phyloP scores from a whole-genome alignment of 1,284 basidiomycete genomes.

The Mycosarcoma mackinlayi region DNA sequence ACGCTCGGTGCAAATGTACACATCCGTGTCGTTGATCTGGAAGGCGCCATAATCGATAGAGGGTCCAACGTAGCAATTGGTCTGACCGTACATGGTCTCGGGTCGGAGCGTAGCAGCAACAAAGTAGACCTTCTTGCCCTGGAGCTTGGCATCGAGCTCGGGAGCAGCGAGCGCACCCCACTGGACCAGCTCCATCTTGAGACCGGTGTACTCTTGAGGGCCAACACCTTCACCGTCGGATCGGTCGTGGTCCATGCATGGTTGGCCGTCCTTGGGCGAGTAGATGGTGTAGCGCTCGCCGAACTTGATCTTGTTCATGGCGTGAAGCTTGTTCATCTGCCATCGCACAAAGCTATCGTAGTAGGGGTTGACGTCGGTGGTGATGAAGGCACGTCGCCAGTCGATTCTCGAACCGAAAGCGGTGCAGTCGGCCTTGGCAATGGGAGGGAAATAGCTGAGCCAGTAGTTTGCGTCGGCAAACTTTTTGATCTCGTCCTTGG shows the following conservation, averaged over 20 bases:
- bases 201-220: slow-evolving; percentile 93
- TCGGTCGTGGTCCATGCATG: slow-evolving; percentile 99
- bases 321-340: slow-evolving; percentile 95
- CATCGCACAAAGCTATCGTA: slow-evolving; percentile 97
- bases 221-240: slow-evolving; percentile 93
- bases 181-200: slow-evolving; percentile 93
- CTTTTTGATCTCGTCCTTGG: slow-evolving; percentile 88
- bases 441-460: slow-evolving; percentile 95
- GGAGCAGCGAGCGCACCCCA: slow-evolving; percentile 71
- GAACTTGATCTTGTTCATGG: slow-evolving; percentile 75
- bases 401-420: slow-evolving; percentile 93
- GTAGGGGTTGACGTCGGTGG: slow-evolving; percentile 95
- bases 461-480: slow-evolving; percentile 94
- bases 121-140: slow-evolving; percentile 85
- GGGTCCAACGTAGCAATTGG: slow-evolving; percentile 96
- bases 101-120: slow-evolving; percentile 95
- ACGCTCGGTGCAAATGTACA: slow-evolving; percentile 88
- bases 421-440: slow-evolving; percentile 84
- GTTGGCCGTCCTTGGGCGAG: slow-evolving; percentile 98
- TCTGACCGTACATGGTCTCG: slow-evolving; percentile 98
- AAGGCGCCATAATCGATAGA: slow-evolving; percentile 92
- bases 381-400: slow-evolving; percentile 95
- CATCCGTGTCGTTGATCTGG: slow-evolving; percentile 75
- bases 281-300: slow-evolving; percentile 99
- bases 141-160: slow-evolving; percentile 73